Evolutionary conservation across 2,329 filamentous ascomycete genomes (phyloP).

Genomic region (Albifimbria verrucaria): DNA sequence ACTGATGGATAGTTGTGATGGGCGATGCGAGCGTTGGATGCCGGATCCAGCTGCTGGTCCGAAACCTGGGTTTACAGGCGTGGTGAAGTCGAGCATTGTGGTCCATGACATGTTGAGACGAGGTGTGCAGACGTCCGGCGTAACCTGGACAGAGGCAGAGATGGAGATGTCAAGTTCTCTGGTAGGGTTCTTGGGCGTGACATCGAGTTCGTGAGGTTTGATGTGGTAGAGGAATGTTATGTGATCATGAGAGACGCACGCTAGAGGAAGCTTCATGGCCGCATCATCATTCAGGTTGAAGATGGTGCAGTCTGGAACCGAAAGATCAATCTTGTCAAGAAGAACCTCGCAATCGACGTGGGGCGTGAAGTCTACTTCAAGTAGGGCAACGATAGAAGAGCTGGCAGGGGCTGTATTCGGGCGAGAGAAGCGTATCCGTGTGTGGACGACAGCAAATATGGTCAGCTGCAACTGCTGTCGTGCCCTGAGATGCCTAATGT

Average conservation of each 20-base stretch:
- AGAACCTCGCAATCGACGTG: conserved; percentile 65
- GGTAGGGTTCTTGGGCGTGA: conserved; percentile 41
- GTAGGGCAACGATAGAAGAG: conserved; percentile 62
- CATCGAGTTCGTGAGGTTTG: conserved; percentile 46
- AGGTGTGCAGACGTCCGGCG: conserved; percentile 56
- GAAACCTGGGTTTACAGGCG: conserved; percentile 61
- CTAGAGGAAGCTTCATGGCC: conserved; percentile 50
- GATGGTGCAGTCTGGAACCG: conserved; percentile 55
- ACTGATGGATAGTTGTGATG: conserved; percentile 60
- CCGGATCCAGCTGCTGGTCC: conserved; percentile 50
- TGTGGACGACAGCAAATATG: conserved; percentile 67
- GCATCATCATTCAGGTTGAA: conserved; percentile 53
- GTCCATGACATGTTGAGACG: conserved; percentile 64
- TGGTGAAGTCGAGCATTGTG: conserved; percentile 66
- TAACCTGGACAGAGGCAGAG: conserved; percentile 53
- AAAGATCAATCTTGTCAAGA: conserved; percentile 57
- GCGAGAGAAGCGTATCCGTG: conserved; percentile 68
- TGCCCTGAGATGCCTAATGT: conserved; percentile 61
- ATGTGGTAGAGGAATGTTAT: conserved; percentile 72
- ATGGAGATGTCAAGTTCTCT: conserved; percentile 59
- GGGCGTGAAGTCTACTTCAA: conserved; percentile 72
- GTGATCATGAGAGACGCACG: conserved; percentile 69
- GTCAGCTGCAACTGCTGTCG: conserved; percentile 60
- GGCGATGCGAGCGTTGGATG: conserved; percentile 59
- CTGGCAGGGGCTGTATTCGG: conserved; percentile 56